These are phyloP conservation scores for Beta vulgaris DNA, from an alignment of 148 eudicot species.

Conservation along the genomic window DNA sequence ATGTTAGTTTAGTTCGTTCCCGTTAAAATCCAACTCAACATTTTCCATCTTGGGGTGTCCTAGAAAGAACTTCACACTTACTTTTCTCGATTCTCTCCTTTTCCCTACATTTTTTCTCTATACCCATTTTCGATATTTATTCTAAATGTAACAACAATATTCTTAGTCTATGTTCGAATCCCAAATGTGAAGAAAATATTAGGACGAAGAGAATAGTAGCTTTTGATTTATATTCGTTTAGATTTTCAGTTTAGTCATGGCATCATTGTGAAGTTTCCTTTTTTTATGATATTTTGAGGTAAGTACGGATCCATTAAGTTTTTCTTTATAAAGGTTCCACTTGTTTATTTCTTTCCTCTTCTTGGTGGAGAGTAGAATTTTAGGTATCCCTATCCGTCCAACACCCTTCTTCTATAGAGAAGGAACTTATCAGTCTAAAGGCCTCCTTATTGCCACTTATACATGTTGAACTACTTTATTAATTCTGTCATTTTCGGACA, in stretches of 20 bases:
- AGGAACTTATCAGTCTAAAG: constrained; percentile 25
- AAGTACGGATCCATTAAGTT: neutral
- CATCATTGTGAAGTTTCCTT: neutral
- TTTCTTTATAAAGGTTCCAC: constrained; percentile 6
- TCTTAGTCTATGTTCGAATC: no score
- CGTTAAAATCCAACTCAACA: no score
- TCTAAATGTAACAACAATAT: no score
- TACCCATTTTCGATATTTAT: no score
- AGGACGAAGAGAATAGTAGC: no score
- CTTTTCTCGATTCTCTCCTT: no score
- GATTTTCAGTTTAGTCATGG: neutral
- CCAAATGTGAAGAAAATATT: no score
- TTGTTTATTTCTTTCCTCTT: constrained; percentile 5
- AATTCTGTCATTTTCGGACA: constrained; percentile 19
- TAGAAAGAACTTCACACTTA: no score
- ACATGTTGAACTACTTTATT: constrained; percentile 20
- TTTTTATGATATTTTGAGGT: neutral
- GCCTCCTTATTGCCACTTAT: constrained; percentile 27
- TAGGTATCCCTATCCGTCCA: constrained; percentile 14
- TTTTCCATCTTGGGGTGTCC: no score
- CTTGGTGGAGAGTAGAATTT: constrained; percentile 14
- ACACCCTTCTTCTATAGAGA: constrained; percentile 3
- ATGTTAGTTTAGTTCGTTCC: no score
- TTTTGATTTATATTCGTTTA: neutral
- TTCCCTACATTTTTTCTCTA: no score